These are phyloP conservation scores for Talaromyces adpressus DNA, from an alignment of 495 filamentous ascomycete species.

Conservation along the genomic window DNA sequence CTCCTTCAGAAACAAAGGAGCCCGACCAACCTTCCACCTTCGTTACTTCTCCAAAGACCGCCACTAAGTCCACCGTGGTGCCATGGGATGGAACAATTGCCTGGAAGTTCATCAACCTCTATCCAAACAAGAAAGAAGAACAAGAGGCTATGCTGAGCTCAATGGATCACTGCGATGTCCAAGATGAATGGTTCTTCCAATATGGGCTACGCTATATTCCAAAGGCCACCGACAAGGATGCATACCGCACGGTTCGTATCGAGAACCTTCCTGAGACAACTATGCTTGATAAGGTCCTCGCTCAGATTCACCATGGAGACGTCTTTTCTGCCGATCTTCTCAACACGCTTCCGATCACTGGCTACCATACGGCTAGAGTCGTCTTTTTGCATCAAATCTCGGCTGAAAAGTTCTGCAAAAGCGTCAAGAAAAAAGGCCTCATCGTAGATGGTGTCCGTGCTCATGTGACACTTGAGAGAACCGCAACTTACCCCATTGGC, in stretches of 20 bases:
- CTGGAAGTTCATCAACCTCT: constrained; percentile 25
- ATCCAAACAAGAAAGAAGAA: constrained; percentile 17
- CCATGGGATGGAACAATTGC: constrained; percentile 20
- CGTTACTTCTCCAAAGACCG: not conserved
- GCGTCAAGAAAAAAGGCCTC: constrained; percentile 11
- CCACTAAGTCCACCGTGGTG: not conserved
- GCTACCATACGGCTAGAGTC: constrained; percentile 23
- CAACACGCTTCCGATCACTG: constrained; percentile 21
- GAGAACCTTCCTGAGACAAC: constrained; percentile 18
- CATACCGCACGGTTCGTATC: constrained; percentile 26
- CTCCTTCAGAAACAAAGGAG: not conserved
- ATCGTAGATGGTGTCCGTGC: constrained; percentile 10
- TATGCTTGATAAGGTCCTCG: constrained; percentile 19
- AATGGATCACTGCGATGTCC: not conserved
- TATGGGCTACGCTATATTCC: constrained; percentile 30
- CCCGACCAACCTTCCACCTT: not conserved
- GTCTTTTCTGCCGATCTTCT: constrained; percentile 22
- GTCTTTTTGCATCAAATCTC: constrained; percentile 22
- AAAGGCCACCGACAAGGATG: constrained; percentile 9
- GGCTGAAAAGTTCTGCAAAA: constrained; percentile 16
- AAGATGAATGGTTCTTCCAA: constrained; percentile 21
- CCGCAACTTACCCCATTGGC: constrained; percentile 26
- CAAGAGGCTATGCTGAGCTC: not conserved
- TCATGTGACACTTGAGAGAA: constrained; percentile 20
- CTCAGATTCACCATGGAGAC: constrained; percentile 17